Base-by-base conservation (phyloP, 75 land plant species). In the Picea sitchensis region DNA sequence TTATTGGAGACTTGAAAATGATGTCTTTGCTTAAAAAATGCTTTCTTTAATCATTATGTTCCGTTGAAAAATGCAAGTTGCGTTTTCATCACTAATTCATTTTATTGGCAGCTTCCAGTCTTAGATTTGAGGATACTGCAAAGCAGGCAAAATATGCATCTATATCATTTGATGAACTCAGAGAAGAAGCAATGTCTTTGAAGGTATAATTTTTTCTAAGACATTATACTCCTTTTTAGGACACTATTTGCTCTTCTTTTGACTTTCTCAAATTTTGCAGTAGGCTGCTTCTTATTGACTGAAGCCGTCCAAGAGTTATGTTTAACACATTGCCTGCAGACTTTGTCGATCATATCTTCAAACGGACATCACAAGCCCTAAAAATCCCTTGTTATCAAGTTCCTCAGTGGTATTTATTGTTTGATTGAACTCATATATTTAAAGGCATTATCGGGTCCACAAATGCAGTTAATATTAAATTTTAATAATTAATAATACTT, bases 41-140 rank as follows among this genome's bases (percentile, higher is more conserved):
- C 11, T 41, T 5, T 71, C 20, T 44, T 44, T 71, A n/a, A 41
- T 44, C 3, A 20, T 7, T 69, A 41, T 44, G 74, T n/a, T 71
- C 41, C n/a, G 74, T 18, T 44, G 13, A 4, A 23, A 65, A 65
- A 3, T 67, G 15, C 18, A 69, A 38, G 51, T 71, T 7, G 13
- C n/a, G 0, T 71, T 71, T 71, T 71, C 23, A 21, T 41, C 18
- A 80, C 34, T 80, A 34, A 57, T 21, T 76, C 51, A 30, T 57
- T 18, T 78, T 30, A 17, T 12, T 65, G 84, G 80, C 93, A 98
- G 99, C 99, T 59, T 87, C 90, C 21, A 44, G 41, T 34, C 84
- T 98, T 65, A 38, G 86, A 23, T 98, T 91, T 89, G 96, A 93
- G 61, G 96, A 98, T 61, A 74, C 57, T 56, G 87, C 87, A 73